Base-by-base conservation (phyloP, 345 rosid genomes). In the Bruguiera sexangula region DNA sequence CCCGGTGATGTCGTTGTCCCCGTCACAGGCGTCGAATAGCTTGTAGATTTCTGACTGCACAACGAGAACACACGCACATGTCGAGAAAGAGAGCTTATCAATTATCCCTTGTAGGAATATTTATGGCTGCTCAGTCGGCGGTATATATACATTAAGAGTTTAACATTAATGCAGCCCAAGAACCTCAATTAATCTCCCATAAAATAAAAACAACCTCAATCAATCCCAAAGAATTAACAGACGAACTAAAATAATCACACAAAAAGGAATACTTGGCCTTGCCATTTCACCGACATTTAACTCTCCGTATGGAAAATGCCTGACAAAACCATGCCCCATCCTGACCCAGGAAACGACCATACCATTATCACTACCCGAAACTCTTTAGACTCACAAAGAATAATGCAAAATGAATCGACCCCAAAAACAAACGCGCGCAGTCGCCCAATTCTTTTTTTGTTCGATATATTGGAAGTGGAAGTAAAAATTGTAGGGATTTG, bases 31-130 rank as follows among this genome's bases (percentile, higher is more conserved):
- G 95, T 53, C 27, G 97, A 18, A 61, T 86, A 83, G 73, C 87
- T 85, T 5, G 96, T 69, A 8, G 98, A 86, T 79, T 91, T 94
- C 76, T 94, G 91, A 77, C 98, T 89, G 90, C 69, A 75, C 2
- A 59, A 13, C 13, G 50, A 13, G 37, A 8, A 2, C 37, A 43
- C 18, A 24, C 51, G 7, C 34, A 54, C 32, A 60, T 11, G 65
- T 30, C 24, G 8, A 30, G 5, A 66, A 10, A 62, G 15, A 43
- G 27, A 68, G 56, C 54, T 6, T 3, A 60, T 39, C 27, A 66
- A 69, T 58, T 66, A 10, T 20, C 22, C 22, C 11, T 37, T 0
- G 18, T 66, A 64, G 39, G 36, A 65, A 27, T 34, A 1, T 2
- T 69, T 18, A 66, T 48, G 10, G 27, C 10, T 52, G 8, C 8